Percentiles rank a stretch among this genome's conserved stretches.
Conservation (phyloP, 768 basidiomycete species). For the Krasilnikovozyma curviuscula region DNA sequence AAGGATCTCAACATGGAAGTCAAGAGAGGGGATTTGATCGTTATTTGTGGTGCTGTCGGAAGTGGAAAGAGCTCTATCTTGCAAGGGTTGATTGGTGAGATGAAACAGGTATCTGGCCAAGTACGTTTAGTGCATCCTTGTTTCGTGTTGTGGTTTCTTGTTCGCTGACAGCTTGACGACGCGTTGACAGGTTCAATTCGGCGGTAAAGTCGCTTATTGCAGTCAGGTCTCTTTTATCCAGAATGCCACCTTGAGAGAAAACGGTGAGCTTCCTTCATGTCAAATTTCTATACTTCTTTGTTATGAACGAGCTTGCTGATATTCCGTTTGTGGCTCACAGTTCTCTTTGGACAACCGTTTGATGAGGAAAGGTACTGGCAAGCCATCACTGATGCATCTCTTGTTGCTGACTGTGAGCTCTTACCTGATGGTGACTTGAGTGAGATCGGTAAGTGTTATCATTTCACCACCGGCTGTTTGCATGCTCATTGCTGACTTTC, state of each 20-base stretch:
- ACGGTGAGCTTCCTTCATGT: neutral
- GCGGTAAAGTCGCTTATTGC: conserved; percentile 55
- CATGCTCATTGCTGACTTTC: neutral
- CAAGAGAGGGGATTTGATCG: conserved; percentile 56
- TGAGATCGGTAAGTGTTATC: conserved; percentile 32
- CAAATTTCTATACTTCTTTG: too few species aligned
- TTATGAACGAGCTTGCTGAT: neutral
- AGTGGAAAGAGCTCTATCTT: conserved; percentile 40
- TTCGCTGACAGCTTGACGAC: too few species aligned
- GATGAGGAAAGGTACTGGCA: conserved; percentile 68
- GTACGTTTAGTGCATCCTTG: conserved; percentile 50
- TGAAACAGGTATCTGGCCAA: conserved; percentile 48
- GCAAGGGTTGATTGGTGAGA: conserved; percentile 55
- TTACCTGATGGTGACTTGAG: conserved; percentile 54
- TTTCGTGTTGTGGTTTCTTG: neutral
- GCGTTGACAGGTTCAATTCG: conserved; percentile 34
- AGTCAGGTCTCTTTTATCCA: conserved; percentile 85
- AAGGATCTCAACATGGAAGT: conserved; percentile 45
- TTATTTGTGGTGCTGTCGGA: conserved; percentile 67
- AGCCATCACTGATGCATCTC: conserved; percentile 53
- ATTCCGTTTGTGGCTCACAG: conserved; percentile 8
- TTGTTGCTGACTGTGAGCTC: conserved; percentile 59
- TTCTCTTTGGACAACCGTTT: conserved; percentile 67
- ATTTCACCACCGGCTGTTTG: neutral
- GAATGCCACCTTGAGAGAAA: conserved; percentile 43